A percentile compares a stretch with the other conserved stretches of the same genome.
These are phyloP conservation scores for Apiotrichum mycotoxinovorans DNA, from an alignment of 1,284 basidiomycete genomes.

Conservation along the genomic window DNA sequence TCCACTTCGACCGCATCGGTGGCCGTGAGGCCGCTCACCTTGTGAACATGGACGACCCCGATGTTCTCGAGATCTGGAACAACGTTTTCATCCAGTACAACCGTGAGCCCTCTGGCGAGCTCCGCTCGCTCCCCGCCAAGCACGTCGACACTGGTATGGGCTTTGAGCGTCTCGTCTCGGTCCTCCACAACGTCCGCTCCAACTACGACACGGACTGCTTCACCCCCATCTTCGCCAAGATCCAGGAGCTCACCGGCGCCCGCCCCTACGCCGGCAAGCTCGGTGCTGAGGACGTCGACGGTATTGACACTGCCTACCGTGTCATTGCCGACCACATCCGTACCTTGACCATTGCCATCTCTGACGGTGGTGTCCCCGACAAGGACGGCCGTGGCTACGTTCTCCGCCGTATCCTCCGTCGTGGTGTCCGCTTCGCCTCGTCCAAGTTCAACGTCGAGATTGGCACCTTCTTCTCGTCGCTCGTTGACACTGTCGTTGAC, in stretches of 20 bases:
- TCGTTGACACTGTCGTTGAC: slow-evolving; percentile 84
- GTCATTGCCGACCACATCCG: slow-evolving; percentile 96
- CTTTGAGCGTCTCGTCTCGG: slow-evolving; percentile 93
- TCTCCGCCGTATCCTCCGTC: slow-evolving; percentile 80
- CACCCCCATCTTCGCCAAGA: slow-evolving; percentile 78
- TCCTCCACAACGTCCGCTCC: slow-evolving; percentile 83
- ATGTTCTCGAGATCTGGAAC: slow-evolving; percentile 99
- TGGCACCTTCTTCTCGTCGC: slow-evolving; percentile 89
- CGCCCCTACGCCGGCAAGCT: slow-evolving; percentile 85
- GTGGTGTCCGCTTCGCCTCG: slow-evolving; percentile 89
- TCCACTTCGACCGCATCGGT: slow-evolving; percentile 95
- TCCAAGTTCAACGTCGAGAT: slow-evolving; percentile 94
- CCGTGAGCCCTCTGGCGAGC: slow-evolving; percentile 79
- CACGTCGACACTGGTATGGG: slow-evolving; percentile 99
- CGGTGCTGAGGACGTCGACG: slow-evolving; percentile 87
- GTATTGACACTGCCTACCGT: slow-evolving; percentile 95
- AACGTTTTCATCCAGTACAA: slow-evolving; percentile 99
- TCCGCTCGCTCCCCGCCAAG: slow-evolving; percentile 79
- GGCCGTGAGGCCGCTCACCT: slow-evolving; percentile 79
- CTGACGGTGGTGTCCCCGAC: slow-evolving; percentile 93
- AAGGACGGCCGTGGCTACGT: slow-evolving; percentile 97
- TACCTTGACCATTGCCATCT: slow-evolving; percentile 90
- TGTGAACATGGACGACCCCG: slow-evolving; percentile 94
- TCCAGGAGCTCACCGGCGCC: slow-evolving; percentile 85
- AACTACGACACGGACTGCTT: slow-evolving; percentile 99